Base-by-base conservation (phyloP, 73 alveolate species). In the Paramecium sexaurelia region DNA sequence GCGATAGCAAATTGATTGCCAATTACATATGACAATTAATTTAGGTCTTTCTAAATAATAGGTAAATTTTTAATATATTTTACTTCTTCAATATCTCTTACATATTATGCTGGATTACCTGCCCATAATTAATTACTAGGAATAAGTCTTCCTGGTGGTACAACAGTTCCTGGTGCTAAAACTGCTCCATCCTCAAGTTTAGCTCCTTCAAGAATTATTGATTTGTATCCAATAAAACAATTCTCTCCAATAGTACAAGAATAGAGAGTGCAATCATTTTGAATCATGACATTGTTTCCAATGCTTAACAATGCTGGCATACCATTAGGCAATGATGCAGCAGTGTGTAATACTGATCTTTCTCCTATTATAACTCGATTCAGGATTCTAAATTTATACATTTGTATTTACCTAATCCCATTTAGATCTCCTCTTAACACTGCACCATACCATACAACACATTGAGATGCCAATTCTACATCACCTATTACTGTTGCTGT, bases 91-190 rank as follows among this genome's bases (percentile, higher is more conserved):
- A 95, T 56, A 17, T 95, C 95, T 73, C 96, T 84, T 1, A 93
- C 75, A 55, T 90, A 92, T 84, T 92, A 75, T 55, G 94, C 96
- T 36, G 99, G 98, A 73, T 92, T 94, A 32, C 99, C 99, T 24
- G 96, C 99, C 98, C 98, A 96, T 3, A 96, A 82, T 66, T 93
- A 89, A 71, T 93, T 94, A 40, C 98, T 97, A 10, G 99, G 99
- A 56, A 96, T 94, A 5, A 95, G 92, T 91, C 96, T 92, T 27
- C 99, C 99, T 45, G 99, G 98, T 29, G 98, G 97, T 20, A 96
- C 99, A 39, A 96, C 97, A 11, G 97, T 73, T 41, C 95, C 95
- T 35, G 99, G 95, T 36, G 95, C 96, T 19, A 96, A 40, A 84
- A 92, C 87, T 51, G 97, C 98, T 22, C 99, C 98, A 55, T 92